phyloP scores from a whole-genome alignment of 208 protist species.

The Leishmania braziliensis region DNA sequence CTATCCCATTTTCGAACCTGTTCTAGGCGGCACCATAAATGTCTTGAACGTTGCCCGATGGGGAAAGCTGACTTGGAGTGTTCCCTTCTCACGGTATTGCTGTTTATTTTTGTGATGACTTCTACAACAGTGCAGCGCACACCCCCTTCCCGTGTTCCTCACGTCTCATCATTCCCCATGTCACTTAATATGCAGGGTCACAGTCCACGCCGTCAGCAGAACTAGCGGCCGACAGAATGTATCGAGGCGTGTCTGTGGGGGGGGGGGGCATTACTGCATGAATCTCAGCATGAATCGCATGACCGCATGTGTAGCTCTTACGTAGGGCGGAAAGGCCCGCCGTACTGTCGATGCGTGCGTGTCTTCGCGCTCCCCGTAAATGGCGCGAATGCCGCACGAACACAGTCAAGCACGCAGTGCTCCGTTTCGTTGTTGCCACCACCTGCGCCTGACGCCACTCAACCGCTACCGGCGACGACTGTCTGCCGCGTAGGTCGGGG shows the following conservation, averaged over 20 bases:
- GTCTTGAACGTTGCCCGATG: not conserved
- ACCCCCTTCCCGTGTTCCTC: not conserved
- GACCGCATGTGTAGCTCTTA: not conserved
- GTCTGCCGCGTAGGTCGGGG: not conserved
- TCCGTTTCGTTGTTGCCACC: not conserved
- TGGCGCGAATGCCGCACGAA: not conserved
- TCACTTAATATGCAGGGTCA: not conserved
- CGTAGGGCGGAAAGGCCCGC: not conserved
- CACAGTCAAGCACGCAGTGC: not conserved
- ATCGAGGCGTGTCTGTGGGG: not conserved
- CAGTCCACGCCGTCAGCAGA: too few species aligned
- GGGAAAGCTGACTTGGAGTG: not conserved
- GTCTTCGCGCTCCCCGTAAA: not conserved
- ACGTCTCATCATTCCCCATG: not conserved
- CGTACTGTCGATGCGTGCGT: not conserved
- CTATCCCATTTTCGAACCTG: not conserved
- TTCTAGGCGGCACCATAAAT: not conserved
- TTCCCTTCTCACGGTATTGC: not conserved
- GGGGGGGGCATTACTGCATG: not conserved
- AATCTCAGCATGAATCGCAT: not conserved
- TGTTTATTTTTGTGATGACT: not conserved
- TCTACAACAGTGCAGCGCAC: not conserved
- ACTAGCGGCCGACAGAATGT: not conserved
- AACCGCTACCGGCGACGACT: not conserved
- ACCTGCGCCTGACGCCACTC: not conserved